These are phyloP conservation scores for Panus rudis DNA, from an alignment of 768 basidiomycete genomes.

Conservation along the genomic window DNA sequence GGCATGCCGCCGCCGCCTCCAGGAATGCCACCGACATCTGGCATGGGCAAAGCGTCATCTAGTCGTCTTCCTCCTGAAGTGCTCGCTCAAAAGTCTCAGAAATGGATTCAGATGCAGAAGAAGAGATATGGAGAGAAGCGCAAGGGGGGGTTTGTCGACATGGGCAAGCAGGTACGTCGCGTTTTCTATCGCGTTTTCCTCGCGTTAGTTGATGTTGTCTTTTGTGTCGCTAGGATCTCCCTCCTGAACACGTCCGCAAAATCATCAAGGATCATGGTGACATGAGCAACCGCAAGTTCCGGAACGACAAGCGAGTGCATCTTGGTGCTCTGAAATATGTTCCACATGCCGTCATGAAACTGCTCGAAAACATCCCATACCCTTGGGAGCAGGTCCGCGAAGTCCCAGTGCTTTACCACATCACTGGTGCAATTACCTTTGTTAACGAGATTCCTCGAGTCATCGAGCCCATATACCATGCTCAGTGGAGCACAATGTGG, in stretches of 20 bases:
- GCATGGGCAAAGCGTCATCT: conserved; percentile 27
- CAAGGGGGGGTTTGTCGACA: conserved; percentile 83
- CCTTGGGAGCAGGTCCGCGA: conserved; percentile 99
- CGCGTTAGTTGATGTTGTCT: conserved; percentile 13
- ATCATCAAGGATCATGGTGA: conserved; percentile 99
- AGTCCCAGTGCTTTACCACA: conserved; percentile 97
- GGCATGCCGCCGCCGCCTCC: conserved; percentile 28
- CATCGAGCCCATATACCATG: conserved; percentile 96
- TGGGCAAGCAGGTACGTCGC: conserved; percentile 79
- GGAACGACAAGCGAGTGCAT: conserved; percentile 99
- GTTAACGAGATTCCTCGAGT: conserved; percentile 97
- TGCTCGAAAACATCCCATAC: conserved; percentile 95
- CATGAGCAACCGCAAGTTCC: conserved; percentile 99
- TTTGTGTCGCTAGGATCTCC: conserved; percentile 61
- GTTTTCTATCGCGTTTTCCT: conserved; percentile 3
- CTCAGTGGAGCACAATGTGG: conserved; percentile 99
- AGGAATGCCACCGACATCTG: conserved; percentile 27
- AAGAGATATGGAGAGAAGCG: conserved; percentile 90
- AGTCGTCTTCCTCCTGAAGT: conserved; percentile 55
- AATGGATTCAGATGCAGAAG: conserved; percentile 93
- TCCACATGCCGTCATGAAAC: conserved; percentile 98
- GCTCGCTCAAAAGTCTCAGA: conserved; percentile 87
- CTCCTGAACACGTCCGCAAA: conserved; percentile 97
- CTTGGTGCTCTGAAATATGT: conserved; percentile 98
- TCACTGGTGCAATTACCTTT: conserved; percentile 98